Evolutionary conservation across 257 asterid species (phyloP).

Genomic region (Ocimum tenuiflorum): DNA sequence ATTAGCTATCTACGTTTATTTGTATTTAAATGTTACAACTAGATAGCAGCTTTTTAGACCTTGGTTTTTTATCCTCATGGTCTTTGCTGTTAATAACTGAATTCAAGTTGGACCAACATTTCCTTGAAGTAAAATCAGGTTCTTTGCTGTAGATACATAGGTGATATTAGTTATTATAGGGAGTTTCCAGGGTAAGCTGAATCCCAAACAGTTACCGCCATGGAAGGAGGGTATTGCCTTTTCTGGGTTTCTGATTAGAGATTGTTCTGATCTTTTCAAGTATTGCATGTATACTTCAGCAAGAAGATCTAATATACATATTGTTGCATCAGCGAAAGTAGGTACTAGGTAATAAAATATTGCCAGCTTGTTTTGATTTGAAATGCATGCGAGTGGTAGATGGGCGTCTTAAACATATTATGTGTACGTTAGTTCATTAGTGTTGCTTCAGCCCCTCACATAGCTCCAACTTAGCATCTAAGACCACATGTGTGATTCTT

Average conservation of each 20-base stretch:
- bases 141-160: background rate
- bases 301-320: background rate
- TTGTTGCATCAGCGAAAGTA: background rate
- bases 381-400: too few species aligned
- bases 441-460: background rate
- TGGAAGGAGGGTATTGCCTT: too few species aligned
- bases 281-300: background rate
- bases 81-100: background rate
- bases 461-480: background rate
- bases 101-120: background rate
- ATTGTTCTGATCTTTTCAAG: background rate
- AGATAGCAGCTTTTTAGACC: background rate
- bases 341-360: background rate
- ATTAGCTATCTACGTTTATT: background rate
- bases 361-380: background rate
- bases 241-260: background rate
- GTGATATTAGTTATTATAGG: background rate
- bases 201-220: background rate
- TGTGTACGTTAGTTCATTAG: background rate
- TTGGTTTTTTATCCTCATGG: background rate
- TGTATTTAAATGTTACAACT: background rate
- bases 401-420: background rate
- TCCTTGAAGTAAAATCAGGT: background rate
- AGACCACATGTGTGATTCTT: background rate
- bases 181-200: background rate